Conservation (phyloP, 2,329 filamentous ascomycete species). For the Pseudogymnoascus sp. region DNA sequence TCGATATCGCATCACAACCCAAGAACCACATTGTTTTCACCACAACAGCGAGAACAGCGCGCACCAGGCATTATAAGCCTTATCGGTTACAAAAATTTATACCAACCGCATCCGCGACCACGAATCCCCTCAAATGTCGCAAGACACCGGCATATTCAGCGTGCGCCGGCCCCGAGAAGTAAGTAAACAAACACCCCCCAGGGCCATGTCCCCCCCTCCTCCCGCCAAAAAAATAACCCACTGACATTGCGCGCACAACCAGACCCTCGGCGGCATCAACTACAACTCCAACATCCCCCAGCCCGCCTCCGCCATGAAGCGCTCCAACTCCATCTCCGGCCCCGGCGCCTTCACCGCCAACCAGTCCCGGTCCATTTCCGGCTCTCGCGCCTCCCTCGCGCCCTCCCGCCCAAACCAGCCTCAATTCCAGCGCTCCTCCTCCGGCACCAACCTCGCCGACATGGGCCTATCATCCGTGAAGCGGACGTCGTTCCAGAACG, state of each 20-base stretch:
- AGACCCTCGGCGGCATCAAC: slow-evolving; percentile 83
- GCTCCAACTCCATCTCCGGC: slow-evolving; percentile 70
- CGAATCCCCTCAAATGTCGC: slow-evolving; percentile 56
- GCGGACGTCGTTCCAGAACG: slow-evolving; percentile 70
- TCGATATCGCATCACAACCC: background rate
- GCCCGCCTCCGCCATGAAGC: slow-evolving; percentile 89
- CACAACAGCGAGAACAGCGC: background rate
- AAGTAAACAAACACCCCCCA: slow-evolving; percentile 31
- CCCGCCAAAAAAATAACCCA: background rate
- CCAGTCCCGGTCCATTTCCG: slow-evolving; percentile 76
- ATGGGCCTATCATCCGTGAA: slow-evolving; percentile 77
- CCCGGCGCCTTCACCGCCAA: slow-evolving; percentile 58
- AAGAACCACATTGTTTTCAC: background rate
- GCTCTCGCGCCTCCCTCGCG: slow-evolving; percentile 78
- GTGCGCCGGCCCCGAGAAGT: slow-evolving; percentile 89
- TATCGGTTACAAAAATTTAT: background rate
- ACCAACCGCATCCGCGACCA: background rate
- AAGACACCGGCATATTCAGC: slow-evolving; percentile 82
- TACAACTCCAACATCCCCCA: slow-evolving; percentile 81
- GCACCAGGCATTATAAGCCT: background rate
- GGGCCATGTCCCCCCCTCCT: slow-evolving; percentile 2
- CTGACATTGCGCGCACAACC: slow-evolving; percentile 14
- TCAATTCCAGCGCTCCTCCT: slow-evolving; percentile 77
- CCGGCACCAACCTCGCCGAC: slow-evolving; percentile 72
- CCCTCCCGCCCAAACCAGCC: slow-evolving; percentile 78